Base-by-base conservation (phyloP, 164 flowering plant species). In the Brasenia schreberi region DNA sequence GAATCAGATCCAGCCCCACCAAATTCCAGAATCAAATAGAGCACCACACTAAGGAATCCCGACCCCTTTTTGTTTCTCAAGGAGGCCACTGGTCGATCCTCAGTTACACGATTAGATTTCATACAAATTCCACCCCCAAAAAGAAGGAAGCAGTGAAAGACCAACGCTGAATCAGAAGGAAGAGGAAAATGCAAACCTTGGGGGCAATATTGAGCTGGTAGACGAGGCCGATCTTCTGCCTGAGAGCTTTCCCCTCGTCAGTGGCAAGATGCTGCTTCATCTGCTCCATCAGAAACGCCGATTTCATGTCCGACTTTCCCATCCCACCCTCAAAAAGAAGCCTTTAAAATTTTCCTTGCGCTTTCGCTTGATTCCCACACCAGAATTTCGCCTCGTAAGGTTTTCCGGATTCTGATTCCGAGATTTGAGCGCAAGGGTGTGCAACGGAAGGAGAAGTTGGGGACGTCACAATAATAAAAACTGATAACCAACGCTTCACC, bases 131-230 rank as follows among this genome's bases (percentile, higher is more conserved):
- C 5, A 17, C 7, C 7, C 9, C 58, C 43, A 64, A 23, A 14
- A 45, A 45, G 11, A 45, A 45, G 14, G 14, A 45, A 45, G 14
- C 53, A 45, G 53, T 45, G 5, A 12, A 49, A 49, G 16, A 49
- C 12, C 56, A 33, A 33, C 39, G 39, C 39, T 33, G 43, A 43
- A 42, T 68, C 27, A 45, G 45, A 42, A 33, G n/a, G 65, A 59
- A 58, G 39, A 52, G 44, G 63, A 33, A 64, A 58, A 10, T 5
- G 39, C 18, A 7, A 3, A 89, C 98, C 96, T 94, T 90, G 43
- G 99, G 97, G 18, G 96, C 87, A 67, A 94, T 78, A 61, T 87
- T 78, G 77, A 94, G 65, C 75, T 94, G 93, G 72, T 91, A 94
- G 59, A 94, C 97, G 74, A 88, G 92, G 62, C 84, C 86, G 60